Conservation (phyloP, 768 basidiomycete species). For the Cystofilobasidium macerans region DNA sequence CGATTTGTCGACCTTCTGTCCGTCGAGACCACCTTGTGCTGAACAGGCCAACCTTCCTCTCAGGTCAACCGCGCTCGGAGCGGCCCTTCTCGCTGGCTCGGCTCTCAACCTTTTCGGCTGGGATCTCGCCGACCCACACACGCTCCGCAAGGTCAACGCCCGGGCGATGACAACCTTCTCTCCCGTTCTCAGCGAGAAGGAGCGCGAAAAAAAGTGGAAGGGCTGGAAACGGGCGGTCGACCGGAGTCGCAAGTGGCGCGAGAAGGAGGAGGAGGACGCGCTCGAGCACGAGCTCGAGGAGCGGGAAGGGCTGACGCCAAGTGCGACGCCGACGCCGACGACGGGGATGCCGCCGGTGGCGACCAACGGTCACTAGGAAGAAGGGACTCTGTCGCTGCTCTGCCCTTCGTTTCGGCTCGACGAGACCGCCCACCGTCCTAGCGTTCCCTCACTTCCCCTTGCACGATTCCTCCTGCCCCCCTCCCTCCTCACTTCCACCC, state of each 20-base stretch:
- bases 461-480: no score
- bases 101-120: slow-evolving; percentile 83
- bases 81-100: slow-evolving; percentile 82
- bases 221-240: slow-evolving; percentile 86
- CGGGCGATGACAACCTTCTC: slow-evolving; percentile 62
- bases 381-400: no score
- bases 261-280: slow-evolving; percentile 15
- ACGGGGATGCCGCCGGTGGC: no score
- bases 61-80: slow-evolving; percentile 89
- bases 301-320: slow-evolving; percentile 1
- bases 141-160: slow-evolving; percentile 69
- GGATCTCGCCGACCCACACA: slow-evolving; percentile 74
- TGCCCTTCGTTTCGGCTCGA: no score
- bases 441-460: no score
- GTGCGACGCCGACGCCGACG: no score
- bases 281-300: neutral
- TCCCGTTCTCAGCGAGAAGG: slow-evolving; percentile 47
- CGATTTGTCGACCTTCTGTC: neutral
- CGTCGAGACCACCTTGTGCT: no score
- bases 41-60: neutral
- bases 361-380: no score
- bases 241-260: slow-evolving; percentile 64
- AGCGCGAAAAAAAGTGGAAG: slow-evolving; percentile 56
- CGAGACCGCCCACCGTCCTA: no score
- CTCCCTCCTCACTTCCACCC: no score